Evolutionary conservation across 2,329 filamentous ascomycete genomes (phyloP), one percentile per base, ranked within the genome.

Genomic region (Pseudonectria buxi): DNA sequence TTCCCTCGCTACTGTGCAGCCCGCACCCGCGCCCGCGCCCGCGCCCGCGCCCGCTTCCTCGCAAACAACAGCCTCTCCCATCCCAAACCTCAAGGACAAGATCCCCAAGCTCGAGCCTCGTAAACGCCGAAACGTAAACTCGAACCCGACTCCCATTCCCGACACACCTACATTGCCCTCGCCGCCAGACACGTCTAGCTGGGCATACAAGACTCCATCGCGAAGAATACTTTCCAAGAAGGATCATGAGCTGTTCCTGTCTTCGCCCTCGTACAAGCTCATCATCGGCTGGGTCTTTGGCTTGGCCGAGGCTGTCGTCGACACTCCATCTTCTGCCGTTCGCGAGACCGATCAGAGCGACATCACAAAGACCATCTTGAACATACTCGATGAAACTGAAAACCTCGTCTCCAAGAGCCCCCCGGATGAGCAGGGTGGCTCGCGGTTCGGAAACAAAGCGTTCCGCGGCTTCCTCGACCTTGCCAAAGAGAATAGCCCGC

Each of bases 361-460:
- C 12, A 61, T 71, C 4, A 67, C 94, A 35, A 66, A 67, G 39
- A 71, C 74, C 11, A 75, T 96, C 24, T 59, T 94, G 26, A 55
- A 61, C 12, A 77, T 95, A 14, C 70, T 98, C 10, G 72, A 82
- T 24, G 72, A 81, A 35, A 76, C 84, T 7, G 79, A 86, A 35
- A 60, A 67, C 5, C 68, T 90, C 1, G 71, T 94, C 5, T 64
- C 71, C 11, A 65, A 72, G 33, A 81, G 83, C 34, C 92, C 92
- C 1, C 82, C 92, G 1, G 74, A 90, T 47, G 88, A 96, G 45
- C 85, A 89, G 30, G 83, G 79, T 22, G 88, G 88, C 30, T 95
- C 88, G 7, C 76, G 92, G 16, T 98, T 98, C 59, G 94, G 92
- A 30, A 98, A 98, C 64, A 89, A 88, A 48, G 78, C 84, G 2